These are phyloP conservation scores for Candida sp. DNA, from an alignment of 1,139 yeast species.

Conservation along the genomic window DNA sequence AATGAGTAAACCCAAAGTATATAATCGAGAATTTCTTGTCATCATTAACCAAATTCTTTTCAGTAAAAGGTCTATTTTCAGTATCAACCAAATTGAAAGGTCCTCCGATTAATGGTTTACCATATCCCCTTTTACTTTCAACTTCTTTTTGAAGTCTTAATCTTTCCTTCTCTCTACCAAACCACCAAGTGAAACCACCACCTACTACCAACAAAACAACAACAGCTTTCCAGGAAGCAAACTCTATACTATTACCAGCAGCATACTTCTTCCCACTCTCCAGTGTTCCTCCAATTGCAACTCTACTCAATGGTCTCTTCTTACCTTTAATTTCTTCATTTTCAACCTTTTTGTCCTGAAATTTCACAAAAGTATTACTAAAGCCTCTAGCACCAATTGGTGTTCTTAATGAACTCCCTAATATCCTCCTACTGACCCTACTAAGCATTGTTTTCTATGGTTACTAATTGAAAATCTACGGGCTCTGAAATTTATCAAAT, in stretches of 20 bases:
- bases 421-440: conserved; percentile 3
- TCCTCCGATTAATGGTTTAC: conserved; percentile 93
- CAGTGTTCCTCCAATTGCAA: conserved; percentile 41
- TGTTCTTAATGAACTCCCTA: conserved; percentile 1
- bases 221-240: conserved; percentile 88
- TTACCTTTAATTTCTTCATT: conserved; percentile 7
- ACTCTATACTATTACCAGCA: conserved; percentile 49
- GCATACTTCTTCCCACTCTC: conserved; percentile 25
- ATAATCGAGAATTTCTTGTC: conserved; percentile 64
- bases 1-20: conserved; percentile 94
- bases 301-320: conserved; percentile 46
- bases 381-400: not conserved
- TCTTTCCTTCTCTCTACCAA: conserved; percentile 70
- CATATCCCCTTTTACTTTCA: conserved; percentile 82
- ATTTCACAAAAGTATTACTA: conserved; percentile 2
- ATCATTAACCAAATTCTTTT: conserved; percentile 65
- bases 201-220: conserved; percentile 64
- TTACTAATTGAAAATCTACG: not conserved
- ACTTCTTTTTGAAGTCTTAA: conserved; percentile 72
- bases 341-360: conserved; percentile 4
- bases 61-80: conserved; percentile 70
- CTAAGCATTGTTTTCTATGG: not conserved
- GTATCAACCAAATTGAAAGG: conserved; percentile 72
- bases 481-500: not conserved
- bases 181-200: conserved; percentile 65